Conservation (phyloP, 345 rosid genomes). For the Eucalyptus sp. region DNA sequence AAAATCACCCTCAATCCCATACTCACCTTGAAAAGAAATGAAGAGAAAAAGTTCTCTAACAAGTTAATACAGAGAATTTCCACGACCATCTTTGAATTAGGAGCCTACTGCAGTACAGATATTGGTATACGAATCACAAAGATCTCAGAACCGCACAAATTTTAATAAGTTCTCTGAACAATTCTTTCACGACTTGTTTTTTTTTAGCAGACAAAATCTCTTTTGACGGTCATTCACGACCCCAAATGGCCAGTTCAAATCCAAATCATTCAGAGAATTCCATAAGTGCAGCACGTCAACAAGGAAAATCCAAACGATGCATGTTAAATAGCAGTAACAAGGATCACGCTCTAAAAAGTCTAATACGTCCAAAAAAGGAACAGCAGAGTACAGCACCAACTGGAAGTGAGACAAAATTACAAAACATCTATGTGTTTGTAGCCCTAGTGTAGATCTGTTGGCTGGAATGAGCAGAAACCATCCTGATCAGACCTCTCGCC, state of each 20-base stretch:
- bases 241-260: background rate
- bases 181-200: background rate
- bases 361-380: background rate
- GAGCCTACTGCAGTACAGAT: background rate
- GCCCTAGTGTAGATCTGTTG: slow-evolving; percentile 90
- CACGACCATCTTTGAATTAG: background rate
- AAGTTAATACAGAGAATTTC: background rate
- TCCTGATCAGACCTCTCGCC: slow-evolving; percentile 69
- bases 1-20: background rate
- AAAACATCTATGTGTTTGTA: slow-evolving; percentile 36
- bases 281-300: background rate
- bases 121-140: background rate
- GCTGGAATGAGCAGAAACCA: slow-evolving; percentile 73
- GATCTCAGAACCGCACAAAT: background rate
- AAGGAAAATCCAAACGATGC: background rate
- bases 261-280: background rate
- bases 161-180: background rate
- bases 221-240: background rate
- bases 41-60: background rate
- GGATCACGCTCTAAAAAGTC: background rate
- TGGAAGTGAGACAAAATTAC: background rate
- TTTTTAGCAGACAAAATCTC: background rate
- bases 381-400: background rate
- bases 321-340: background rate
- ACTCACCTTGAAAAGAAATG: background rate